These are phyloP conservation scores for Mucor sp. DNA, from an alignment of 371 early-diverging fungal species.

Conservation along the genomic window DNA sequence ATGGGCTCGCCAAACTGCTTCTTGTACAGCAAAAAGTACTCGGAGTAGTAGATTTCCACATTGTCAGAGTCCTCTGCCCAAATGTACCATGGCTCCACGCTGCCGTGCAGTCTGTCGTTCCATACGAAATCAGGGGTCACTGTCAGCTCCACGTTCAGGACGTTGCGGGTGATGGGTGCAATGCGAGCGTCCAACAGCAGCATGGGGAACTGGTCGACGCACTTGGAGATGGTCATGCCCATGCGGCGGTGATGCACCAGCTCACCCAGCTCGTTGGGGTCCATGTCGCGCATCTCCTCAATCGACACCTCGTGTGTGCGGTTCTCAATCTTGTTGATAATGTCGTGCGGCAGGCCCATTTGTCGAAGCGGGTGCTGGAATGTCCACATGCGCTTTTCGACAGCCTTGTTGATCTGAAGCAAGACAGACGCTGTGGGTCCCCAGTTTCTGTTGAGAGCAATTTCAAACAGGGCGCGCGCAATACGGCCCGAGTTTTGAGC, in stretches of 20 bases:
- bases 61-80: constrained; percentile 88
- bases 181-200: constrained; percentile 78
- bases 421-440: constrained; percentile 82
- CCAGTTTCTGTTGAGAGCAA: constrained; percentile 90
- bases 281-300: constrained; percentile 88
- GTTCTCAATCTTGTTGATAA: constrained; percentile 75
- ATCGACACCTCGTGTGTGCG: constrained; percentile 56
- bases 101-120: constrained; percentile 89
- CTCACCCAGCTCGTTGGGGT: constrained; percentile 81
- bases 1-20: constrained; percentile 55
- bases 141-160: constrained; percentile 79
- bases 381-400: constrained; percentile 94
- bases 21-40: constrained; percentile 54
- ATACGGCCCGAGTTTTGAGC: constrained; percentile 94
- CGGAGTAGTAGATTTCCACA: constrained; percentile 59
- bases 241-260: constrained; percentile 81
- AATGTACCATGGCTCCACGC: constrained; percentile 91
- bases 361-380: constrained; percentile 93
- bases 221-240: constrained; percentile 72
- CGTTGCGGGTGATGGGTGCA: constrained; percentile 91
- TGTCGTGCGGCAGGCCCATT: constrained; percentile 77
- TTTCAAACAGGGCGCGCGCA: constrained; percentile 94
- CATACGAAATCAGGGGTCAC: constrained; percentile 89
- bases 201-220: constrained; percentile 86
- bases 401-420: constrained; percentile 84